Percentiles rank a stretch among this genome's conserved stretches.
These are phyloP conservation scores for Rosa lucieae DNA, from an alignment of 306 rosid genomes.

Conservation along the genomic window DNA sequence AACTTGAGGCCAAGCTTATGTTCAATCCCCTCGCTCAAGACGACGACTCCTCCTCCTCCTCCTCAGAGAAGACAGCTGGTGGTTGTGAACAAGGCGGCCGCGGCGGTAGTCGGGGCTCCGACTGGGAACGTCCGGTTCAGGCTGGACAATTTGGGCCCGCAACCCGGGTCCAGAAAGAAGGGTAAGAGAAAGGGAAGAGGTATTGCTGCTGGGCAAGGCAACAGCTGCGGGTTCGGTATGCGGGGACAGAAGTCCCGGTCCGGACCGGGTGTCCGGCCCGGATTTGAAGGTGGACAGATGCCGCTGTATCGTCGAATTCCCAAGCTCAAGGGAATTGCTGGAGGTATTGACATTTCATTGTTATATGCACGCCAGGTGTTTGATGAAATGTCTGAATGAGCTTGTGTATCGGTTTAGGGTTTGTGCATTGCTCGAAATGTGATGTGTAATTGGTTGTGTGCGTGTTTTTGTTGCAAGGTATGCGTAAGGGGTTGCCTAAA, in stretches of 20 bases:
- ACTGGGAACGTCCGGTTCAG: constrained; percentile 52
- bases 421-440: background rate
- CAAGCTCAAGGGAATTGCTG: constrained; percentile 89
- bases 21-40: constrained; percentile 27
- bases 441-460: background rate
- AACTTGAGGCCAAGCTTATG: constrained; percentile 40
- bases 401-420: background rate
- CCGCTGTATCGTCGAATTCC: constrained; percentile 92
- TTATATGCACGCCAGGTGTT: constrained; percentile 5
- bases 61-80: constrained; percentile 31
- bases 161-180: constrained; percentile 88
- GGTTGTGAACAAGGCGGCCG: constrained; percentile 39
- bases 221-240: constrained; percentile 99
- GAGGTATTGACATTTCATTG: constrained; percentile 47
- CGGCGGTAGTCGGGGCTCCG: constrained; percentile 24
- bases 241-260: constrained; percentile 97
- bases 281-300: constrained; percentile 98
- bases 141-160: constrained; percentile 88
- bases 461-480: constrained; percentile 49
- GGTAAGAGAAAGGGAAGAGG: constrained; percentile 92
- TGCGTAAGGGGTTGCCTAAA: constrained; percentile 86
- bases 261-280: constrained; percentile 79
- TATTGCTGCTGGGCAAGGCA: constrained; percentile 90
- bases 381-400: constrained; percentile 5
- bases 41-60: background rate